phyloP scores from a whole-genome alignment of 106 monocot species.

The Agapanthus africanus region DNA sequence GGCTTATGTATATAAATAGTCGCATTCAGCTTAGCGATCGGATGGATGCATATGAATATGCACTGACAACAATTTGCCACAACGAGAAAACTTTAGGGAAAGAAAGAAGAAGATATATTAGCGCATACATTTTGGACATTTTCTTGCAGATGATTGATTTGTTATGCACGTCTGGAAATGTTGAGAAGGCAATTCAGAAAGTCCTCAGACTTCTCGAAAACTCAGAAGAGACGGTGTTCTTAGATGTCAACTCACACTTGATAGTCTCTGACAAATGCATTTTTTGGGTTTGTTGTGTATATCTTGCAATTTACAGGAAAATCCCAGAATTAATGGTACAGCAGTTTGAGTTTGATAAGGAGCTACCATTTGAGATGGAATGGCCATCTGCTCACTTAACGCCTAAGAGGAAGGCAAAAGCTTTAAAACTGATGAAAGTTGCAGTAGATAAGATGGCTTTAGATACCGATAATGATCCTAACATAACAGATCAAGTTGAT shows the following conservation, averaged over 20 bases:
- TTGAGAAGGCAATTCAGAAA: slow-evolving; percentile 39
- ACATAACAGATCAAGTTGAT: slow-evolving; percentile 19
- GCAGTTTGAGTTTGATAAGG: slow-evolving; percentile 58
- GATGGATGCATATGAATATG: slow-evolving; percentile 52
- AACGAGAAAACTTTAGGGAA: slow-evolving; percentile 6
- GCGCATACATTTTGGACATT: slow-evolving; percentile 70
- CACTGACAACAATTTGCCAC: slow-evolving; percentile 46
- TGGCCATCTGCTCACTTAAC: slow-evolving; percentile 49
- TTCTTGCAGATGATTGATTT: slow-evolving; percentile 87
- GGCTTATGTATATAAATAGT: slow-evolving; percentile 92
- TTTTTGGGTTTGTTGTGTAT: slow-evolving; percentile 68
- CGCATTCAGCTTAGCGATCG: slow-evolving; percentile 41
- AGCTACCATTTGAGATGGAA: slow-evolving; percentile 42
- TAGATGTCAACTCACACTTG: slow-evolving; percentile 50
- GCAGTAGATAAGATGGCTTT: slow-evolving; percentile 25
- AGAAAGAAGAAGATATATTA: slow-evolving; percentile 33
- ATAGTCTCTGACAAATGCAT: slow-evolving; percentile 59
- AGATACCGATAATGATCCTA: slow-evolving; percentile 12
- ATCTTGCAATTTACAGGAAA: slow-evolving; percentile 51
- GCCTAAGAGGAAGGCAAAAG: slow-evolving; percentile 17
- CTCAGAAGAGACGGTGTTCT: slow-evolving; percentile 19
- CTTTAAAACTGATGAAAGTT: slow-evolving; percentile 36
- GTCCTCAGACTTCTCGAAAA: slow-evolving; percentile 23
- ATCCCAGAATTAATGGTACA: slow-evolving; percentile 59
- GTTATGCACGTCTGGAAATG: slow-evolving; percentile 55